These are phyloP conservation scores for Phalaenopsis aphrodite DNA, from an alignment of 106 monocot species.

Conservation along the genomic window DNA sequence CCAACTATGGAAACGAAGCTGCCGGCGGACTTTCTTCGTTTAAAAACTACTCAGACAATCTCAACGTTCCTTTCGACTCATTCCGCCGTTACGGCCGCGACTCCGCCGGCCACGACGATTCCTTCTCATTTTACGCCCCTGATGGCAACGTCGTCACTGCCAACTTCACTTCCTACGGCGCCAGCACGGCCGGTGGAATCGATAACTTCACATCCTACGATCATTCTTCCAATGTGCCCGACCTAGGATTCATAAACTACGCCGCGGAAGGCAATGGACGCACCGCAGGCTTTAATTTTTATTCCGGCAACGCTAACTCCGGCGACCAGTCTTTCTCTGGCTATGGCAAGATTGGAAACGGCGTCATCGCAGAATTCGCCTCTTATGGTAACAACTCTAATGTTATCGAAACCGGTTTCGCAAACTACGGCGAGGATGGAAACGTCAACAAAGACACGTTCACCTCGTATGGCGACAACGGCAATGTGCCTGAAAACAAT, in stretches of 20 bases:
- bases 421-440: constrained; percentile 44
- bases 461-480: constrained; percentile 50
- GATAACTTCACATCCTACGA: constrained; percentile 55
- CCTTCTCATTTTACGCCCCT: constrained; percentile 46
- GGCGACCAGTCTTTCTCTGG: constrained; percentile 5
- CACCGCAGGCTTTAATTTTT: background rate
- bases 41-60: constrained; percentile 52
- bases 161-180: constrained; percentile 82
- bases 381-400: constrained; percentile 10
- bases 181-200: constrained; percentile 41
- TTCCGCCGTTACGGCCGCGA: constrained; percentile 84
- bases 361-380: background rate
- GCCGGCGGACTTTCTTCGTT: constrained; percentile 41
- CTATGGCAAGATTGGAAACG: constrained; percentile 8
- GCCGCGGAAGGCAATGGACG: background rate
- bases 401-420: background rate
- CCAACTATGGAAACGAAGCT: constrained; percentile 58
- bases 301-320: background rate
- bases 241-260: constrained; percentile 12
- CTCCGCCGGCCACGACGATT: constrained; percentile 29
- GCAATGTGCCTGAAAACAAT: constrained; percentile 64
- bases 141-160: constrained; percentile 67
- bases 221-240: constrained; percentile 55
- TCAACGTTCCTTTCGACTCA: constrained; percentile 56
- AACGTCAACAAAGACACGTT: constrained; percentile 32